phyloP scores from a whole-genome alignment of 176 grass and related monocot species.

The Carex littledalei region DNA sequence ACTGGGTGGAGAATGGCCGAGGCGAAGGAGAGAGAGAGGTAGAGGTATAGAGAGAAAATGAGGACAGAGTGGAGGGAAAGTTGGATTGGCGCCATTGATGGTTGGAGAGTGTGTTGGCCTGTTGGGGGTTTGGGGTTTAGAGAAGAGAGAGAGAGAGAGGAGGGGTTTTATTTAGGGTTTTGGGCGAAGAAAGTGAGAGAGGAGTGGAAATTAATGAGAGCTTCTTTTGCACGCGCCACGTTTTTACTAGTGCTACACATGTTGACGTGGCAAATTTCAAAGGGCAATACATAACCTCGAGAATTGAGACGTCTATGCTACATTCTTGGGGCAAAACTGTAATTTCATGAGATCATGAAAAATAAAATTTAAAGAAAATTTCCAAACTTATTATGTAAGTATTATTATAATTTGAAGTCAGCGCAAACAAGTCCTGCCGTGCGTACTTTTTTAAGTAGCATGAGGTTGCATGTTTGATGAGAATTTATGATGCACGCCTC shows the following conservation, averaged over 20 bases:
- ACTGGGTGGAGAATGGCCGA: slow-evolving; percentile 55
- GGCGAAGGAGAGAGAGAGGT: background rate
- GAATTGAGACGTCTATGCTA: background rate
- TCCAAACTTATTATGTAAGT: background rate
- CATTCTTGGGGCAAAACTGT: background rate
- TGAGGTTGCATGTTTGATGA: background rate
- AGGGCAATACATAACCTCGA: background rate
- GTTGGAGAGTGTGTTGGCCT: background rate
- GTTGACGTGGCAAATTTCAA: background rate
- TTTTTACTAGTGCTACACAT: background rate
- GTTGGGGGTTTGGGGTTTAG: background rate
- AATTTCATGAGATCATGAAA: background rate
- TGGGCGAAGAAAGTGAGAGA: slow-evolving; percentile 8
- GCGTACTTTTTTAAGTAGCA: background rate
- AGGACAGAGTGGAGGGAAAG: background rate
- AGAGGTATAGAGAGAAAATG: background rate
- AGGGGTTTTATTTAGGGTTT: slow-evolving; percentile 30
- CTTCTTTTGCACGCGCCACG: background rate
- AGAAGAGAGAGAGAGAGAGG: background rate
- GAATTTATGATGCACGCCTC: background rate
- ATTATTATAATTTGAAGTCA: background rate
- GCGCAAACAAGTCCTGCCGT: background rate
- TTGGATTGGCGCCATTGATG: slow-evolving; percentile 13
- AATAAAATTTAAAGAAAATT: background rate
- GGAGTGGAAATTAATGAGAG: background rate